Conservation (phyloP, 1,139 yeast species). For the Pichiaceae sp. region DNA sequence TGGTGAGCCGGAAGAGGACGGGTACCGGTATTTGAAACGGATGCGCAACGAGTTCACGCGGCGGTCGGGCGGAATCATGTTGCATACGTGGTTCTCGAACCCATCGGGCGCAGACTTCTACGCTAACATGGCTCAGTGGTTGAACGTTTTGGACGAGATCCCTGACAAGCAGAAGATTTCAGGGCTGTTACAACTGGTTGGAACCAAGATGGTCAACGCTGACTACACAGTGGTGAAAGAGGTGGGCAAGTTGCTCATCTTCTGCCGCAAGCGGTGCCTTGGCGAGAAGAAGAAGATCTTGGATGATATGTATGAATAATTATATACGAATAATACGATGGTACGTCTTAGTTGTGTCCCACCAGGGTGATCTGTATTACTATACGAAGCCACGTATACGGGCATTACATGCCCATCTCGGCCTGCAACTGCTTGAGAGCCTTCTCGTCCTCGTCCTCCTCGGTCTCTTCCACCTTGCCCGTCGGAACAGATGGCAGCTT, state of each 20-base stretch:
- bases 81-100: conserved; percentile 26
- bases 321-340: too few species aligned
- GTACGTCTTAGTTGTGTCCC: too few species aligned
- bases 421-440: conserved; percentile 78
- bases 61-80: conserved; percentile 21
- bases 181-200: conserved; percentile 47
- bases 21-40: conserved; percentile 32
- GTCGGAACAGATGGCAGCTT: conserved; percentile 38
- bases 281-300: conserved; percentile 44
- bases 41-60: conserved; percentile 30
- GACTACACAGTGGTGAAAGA: conserved; percentile 59
- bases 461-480: conserved; percentile 14
- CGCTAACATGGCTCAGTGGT: conserved; percentile 32
- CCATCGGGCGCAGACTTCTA: conserved; percentile 28
- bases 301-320: conserved; percentile 36
- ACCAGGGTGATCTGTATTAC: too few species aligned
- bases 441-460: conserved; percentile 50
- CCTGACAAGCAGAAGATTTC: conserved; percentile 39
- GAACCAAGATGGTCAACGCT: conserved; percentile 35
- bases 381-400: neutral
- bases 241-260: conserved; percentile 45
- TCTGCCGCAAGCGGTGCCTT: conserved; percentile 49
- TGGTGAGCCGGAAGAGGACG: conserved; percentile 21
- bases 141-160: conserved; percentile 34
- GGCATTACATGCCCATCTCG: conserved; percentile 74